Conservation (phyloP, 306 rosid genomes). For the Corylus avellana region DNA sequence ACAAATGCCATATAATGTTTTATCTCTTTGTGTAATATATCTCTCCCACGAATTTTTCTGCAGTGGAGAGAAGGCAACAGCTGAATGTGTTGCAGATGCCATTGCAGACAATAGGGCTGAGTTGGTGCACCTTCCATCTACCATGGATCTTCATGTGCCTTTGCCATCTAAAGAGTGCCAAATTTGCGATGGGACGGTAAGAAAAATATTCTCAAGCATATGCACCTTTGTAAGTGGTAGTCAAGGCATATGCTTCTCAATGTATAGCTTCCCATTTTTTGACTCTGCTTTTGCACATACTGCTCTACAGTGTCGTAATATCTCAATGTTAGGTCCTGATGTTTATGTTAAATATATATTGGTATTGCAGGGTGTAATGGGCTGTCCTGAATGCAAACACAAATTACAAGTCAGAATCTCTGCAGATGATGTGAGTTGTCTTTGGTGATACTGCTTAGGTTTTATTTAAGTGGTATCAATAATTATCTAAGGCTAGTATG, state of each 20-base stretch:
- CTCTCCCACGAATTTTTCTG: slow-evolving; percentile 32
- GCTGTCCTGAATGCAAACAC: slow-evolving; percentile 87
- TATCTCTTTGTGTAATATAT: slow-evolving; percentile 16
- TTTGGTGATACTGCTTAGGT: slow-evolving; percentile 12
- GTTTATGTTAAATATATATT: slow-evolving; percentile 31
- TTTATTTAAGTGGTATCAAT: background rate
- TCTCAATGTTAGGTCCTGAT: slow-evolving; percentile 21
- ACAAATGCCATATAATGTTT: background rate
- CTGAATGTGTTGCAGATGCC: slow-evolving; percentile 86
- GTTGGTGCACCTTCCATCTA: slow-evolving; percentile 84
- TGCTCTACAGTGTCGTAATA: slow-evolving; percentile 8
- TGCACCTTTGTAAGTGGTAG: slow-evolving; percentile 5
- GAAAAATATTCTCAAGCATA: slow-evolving; percentile 26
- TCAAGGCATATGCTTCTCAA: slow-evolving; percentile 10
- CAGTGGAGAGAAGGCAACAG: slow-evolving; percentile 93
- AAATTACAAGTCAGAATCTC: slow-evolving; percentile 83
- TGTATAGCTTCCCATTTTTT: background rate
- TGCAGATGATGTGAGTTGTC: slow-evolving; percentile 83
- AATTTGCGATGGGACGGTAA: slow-evolving; percentile 92
- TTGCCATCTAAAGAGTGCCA: slow-evolving; percentile 94
- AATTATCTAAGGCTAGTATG: background rate
- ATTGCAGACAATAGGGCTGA: slow-evolving; percentile 77
- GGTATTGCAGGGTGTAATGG: slow-evolving; percentile 86
- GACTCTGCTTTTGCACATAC: background rate
- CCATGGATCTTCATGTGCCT: slow-evolving; percentile 60